Evolutionary conservation across 1,284 basidiomycete species (phyloP), one percentile per base, ranked within the genome.

Genomic region (Phenoliferia sp.): DNA sequence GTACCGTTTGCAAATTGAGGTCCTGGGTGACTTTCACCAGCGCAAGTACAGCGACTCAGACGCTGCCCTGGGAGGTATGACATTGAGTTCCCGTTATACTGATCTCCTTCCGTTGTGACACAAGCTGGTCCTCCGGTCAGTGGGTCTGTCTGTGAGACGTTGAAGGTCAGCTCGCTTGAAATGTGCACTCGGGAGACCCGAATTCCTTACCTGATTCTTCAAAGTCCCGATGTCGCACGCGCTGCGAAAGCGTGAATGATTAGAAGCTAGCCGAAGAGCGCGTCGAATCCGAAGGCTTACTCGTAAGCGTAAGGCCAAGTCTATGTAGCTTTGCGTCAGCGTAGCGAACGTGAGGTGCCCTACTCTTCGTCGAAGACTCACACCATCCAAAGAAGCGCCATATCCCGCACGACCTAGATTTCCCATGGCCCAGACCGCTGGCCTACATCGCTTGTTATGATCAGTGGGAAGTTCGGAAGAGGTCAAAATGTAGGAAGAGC

Each of bases 321-420:
- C 19, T 56, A 16, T 5, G n/a, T 31, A 56, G 7, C 22, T 22
- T n/a, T 5, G 28, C 17, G 22, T 52, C 48, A 52, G 48, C 48
- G 6, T 52, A 9, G n/a, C n/a, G n/a, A n/a, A n/a, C n/a, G n/a
- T 52, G 54, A 56, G 7, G 7, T 9, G n/a, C 22, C 29, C 28
- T 16, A 15, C 5, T 10, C 29, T 26, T 31, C 26, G 54, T 17
- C 33, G 6, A 28, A 56, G 16, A 90, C 48, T 52, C 75, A 84
- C 83, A 15, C 90, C 92, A 65, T 94, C 90, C 2, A 89, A 88
- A 0, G 89, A 87, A 0, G 88, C 91, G 28, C 87, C 83, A 77
- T 90, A 88, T 3, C 92, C 92, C 0, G 92, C 87, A 62, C 92
- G 81, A 1, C 88, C 92, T 5, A 95, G 84, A 75, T 95, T 94